Conservation (phyloP, 192 early-diverging fungal genomes). For the Gorgonomyces haynaldii region DNA sequence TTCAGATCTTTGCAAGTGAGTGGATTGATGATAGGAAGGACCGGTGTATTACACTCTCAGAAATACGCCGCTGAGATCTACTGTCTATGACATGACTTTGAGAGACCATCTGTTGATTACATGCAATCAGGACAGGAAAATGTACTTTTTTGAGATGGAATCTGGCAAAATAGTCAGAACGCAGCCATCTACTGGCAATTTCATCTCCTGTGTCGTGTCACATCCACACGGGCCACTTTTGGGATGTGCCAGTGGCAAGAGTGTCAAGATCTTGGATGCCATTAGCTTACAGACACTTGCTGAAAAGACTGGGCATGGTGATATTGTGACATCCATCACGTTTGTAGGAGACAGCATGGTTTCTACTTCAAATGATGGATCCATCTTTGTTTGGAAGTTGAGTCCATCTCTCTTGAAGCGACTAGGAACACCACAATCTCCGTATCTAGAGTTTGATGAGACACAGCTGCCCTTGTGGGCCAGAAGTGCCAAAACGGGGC, state of each 20-base stretch:
- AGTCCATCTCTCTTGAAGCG: neutral
- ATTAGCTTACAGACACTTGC: conserved; percentile 46
- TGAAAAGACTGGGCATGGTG: conserved; percentile 54
- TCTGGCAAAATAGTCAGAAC: conserved; percentile 54
- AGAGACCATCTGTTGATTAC: conserved; percentile 37
- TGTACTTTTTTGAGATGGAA: conserved; percentile 47
- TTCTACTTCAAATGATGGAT: conserved; percentile 63
- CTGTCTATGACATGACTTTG: conserved; percentile 63
- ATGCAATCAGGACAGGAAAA: conserved; percentile 57
- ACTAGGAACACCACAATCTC: neutral
- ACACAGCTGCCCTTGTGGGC: conserved; percentile 27
- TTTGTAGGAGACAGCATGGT: conserved; percentile 50
- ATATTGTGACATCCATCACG: conserved; percentile 57
- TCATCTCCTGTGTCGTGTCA: conserved; percentile 26
- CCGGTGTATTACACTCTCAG: conserved; percentile 45
- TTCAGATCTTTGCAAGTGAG: conserved; percentile 42
- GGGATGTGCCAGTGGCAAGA: conserved; percentile 57
- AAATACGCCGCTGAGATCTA: conserved; percentile 54
- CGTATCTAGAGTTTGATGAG: conserved; percentile 21
- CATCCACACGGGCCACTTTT: conserved; percentile 35
- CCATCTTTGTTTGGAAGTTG: conserved; percentile 59
- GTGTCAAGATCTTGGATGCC: conserved; percentile 60
- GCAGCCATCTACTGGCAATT: conserved; percentile 21
- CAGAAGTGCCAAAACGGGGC: neutral
- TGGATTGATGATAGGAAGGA: conserved; percentile 9